These are phyloP conservation scores for Saccharomyces eubayanus DNA, from an alignment of 805 yeast genomes.

Conservation along the genomic window DNA sequence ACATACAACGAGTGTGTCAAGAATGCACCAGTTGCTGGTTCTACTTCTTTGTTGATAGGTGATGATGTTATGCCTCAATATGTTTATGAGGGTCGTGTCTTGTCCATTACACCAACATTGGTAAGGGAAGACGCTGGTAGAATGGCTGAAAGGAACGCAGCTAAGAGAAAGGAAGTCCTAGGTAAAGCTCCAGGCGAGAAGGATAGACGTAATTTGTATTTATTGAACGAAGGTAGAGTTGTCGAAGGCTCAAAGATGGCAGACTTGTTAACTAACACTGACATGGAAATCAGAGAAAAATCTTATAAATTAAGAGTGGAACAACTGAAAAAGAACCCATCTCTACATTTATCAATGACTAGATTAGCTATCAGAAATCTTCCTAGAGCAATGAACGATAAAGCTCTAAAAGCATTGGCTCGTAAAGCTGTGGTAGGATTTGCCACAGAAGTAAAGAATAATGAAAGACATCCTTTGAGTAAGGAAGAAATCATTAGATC, in stretches of 20 bases:
- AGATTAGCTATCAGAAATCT: constrained; percentile 90
- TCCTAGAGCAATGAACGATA: constrained; percentile 86
- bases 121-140: constrained; percentile 73
- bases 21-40: constrained; percentile 67
- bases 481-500: constrained; percentile 86
- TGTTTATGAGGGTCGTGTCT: constrained; percentile 85
- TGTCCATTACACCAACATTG: constrained; percentile 77
- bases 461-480: constrained; percentile 70
- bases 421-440: constrained; percentile 91
- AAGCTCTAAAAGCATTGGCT: constrained; percentile 82
- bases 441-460: constrained; percentile 78
- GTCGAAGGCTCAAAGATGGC: constrained; percentile 75
- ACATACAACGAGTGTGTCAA: constrained; percentile 61
- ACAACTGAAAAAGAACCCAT: constrained; percentile 83
- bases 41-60: constrained; percentile 64
- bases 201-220: constrained; percentile 77
- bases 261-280: constrained; percentile 54
- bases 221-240: constrained; percentile 91
- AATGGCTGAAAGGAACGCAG: constrained; percentile 65
- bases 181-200: constrained; percentile 76
- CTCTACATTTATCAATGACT: constrained; percentile 86
- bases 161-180: constrained; percentile 60
- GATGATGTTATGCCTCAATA: constrained; percentile 88
- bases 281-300: constrained; percentile 80
- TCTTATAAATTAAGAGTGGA: constrained; percentile 79